A percentile compares a stretch with the other conserved stretches of the same genome.
These are phyloP conservation scores for Ophiocordyceps camponoti-saundersi DNA, from an alignment of 2,329 filamentous ascomycete genomes.

Conservation along the genomic window DNA sequence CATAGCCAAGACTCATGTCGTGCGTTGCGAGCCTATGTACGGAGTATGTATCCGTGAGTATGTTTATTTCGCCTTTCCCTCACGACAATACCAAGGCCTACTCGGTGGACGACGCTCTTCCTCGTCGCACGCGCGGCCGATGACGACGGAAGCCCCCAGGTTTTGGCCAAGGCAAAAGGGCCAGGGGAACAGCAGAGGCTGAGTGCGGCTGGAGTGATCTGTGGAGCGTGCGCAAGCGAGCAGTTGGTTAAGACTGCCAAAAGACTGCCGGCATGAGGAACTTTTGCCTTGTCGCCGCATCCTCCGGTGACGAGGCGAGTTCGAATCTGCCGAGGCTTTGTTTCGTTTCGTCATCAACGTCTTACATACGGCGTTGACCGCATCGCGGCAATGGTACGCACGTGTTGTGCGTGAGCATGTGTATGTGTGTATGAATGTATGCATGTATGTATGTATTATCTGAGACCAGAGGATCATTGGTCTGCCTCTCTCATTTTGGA, in stretches of 20 bases:
- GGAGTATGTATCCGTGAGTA: no score
- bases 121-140: neutral
- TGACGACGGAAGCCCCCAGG: neutral
- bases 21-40: no score
- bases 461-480: neutral
- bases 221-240: neutral
- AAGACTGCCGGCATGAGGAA: neutral
- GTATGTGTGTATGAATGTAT: no score
- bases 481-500: neutral
- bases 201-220: neutral
- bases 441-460: neutral
- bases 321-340: neutral
- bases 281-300: neutral
- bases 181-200: neutral
- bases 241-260: neutral
- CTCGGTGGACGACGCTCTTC: neutral
- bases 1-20: neutral
- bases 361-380: neutral
- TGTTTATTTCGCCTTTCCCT: neutral
- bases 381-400: neutral
- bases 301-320: neutral
- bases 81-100: neutral
- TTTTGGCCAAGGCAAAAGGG: neutral
- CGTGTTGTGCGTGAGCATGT: no score
- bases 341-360: neutral